Evolutionary conservation across 2,329 filamentous ascomycete genomes (phyloP), one percentile per base, ranked within the genome.

Genomic region (Elsinoe fawcettii): DNA sequence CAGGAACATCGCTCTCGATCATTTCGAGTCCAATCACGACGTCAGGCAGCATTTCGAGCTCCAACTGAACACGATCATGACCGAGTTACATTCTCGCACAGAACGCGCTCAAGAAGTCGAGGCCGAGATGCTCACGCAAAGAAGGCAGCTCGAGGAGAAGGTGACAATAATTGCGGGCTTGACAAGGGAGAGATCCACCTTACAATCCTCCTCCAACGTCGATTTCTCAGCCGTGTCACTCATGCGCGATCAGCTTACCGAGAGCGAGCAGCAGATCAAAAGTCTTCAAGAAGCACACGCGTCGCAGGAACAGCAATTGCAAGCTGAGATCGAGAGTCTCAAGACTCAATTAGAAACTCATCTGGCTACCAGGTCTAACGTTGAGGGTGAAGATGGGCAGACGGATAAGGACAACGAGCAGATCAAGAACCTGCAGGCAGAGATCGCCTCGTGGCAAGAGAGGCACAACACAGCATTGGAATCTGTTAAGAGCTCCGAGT

Each of bases 91-190:
- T 62, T 80, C 80, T 8, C 84, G 91, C 41, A 91, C 91, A 37
- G 91, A 97, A 70, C 85, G 91, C 25, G 91, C 96, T 55, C 88
- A 95, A 67, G 85, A 91, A 65, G 78, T 99, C 12, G 93, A 99
- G 71, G 84, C 84, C 5, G 92, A 96, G 64, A 82, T 96, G 58
- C 77, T 84, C 23, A 85, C 83, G 3, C 83, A 90, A 20, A 93
- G 89, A 76, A 96, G 90, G 75, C 93, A 99, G 71, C 95, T 97
- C 86, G 93, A 99, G 68, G 85, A 82, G 61, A 99, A 99, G 80
- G 90, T 92, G 77, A 88, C 89, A 27, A 91, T 99, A 67, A 97
- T 99, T 64, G 89, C 90, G 27, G 93, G 93, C 5, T 78, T 99
- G 61, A 95, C 93, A 2, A 86, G 93, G 56, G 95, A 99, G 72